Evolutionary conservation across 768 basidiomycete genomes (phyloP).

Genomic region (Mycena vulgaris): DNA sequence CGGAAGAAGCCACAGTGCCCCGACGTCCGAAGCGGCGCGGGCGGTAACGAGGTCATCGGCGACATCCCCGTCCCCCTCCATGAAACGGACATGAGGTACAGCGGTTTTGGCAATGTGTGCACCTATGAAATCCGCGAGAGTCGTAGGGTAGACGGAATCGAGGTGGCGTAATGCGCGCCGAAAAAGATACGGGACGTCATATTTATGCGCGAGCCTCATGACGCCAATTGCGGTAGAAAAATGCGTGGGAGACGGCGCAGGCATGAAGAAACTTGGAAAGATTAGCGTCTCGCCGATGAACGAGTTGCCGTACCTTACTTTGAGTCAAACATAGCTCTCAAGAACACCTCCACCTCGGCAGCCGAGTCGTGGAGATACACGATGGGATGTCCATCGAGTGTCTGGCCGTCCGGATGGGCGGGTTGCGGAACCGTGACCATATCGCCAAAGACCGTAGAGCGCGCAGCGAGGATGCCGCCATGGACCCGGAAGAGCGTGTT

Average conservation of each 20-base stretch:
- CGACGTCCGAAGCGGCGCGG: not conserved
- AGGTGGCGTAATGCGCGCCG: not conserved
- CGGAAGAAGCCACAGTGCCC: slow-evolving; percentile 1
- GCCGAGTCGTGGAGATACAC: slow-evolving; percentile 6
- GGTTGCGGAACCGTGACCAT: not conserved
- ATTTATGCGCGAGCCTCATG: slow-evolving; percentile 10
- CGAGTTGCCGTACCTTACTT: no score
- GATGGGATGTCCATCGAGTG: not conserved
- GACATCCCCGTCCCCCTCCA: not conserved
- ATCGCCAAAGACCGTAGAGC: slow-evolving; percentile 11
- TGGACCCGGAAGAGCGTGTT: slow-evolving; percentile 10
- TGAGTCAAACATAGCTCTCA: slow-evolving; percentile 21
- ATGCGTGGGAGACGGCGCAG: not conserved
- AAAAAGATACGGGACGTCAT: slow-evolving; percentile 7
- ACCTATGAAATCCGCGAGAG: not conserved
- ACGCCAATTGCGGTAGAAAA: not conserved
- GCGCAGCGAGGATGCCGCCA: not conserved
- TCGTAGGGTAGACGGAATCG: not conserved
- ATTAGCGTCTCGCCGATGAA: not conserved
- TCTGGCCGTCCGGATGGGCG: not conserved
- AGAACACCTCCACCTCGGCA: slow-evolving; percentile 6
- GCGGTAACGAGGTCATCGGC: not conserved
- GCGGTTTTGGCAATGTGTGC: not conserved
- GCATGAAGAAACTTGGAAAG: not conserved
- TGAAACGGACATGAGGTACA: not conserved